Percentiles rank a stretch among this genome's conserved stretches.
phyloP scores from a whole-genome alignment of 306 rosid genomes.

The Cucurbita moschata region DNA sequence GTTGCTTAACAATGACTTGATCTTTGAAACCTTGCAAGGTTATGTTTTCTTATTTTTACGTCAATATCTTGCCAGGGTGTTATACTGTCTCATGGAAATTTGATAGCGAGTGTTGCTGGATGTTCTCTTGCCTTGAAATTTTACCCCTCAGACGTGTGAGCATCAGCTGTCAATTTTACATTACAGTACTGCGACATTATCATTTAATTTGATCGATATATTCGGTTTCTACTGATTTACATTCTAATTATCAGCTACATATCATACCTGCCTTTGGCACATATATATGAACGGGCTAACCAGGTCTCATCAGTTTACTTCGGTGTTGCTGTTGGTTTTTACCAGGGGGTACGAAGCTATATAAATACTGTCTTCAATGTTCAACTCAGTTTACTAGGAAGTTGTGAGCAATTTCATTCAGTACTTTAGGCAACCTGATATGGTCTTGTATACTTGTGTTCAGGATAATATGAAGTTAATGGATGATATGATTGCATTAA shows the following conservation, averaged over 20 bases:
- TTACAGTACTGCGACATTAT: not conserved
- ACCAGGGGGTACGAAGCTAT: slow-evolving; percentile 71
- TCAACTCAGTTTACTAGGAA: not conserved
- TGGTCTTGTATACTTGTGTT: slow-evolving; percentile 15
- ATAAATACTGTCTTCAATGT: not conserved
- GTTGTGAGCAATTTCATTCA: not conserved
- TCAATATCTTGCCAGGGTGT: slow-evolving; percentile 60
- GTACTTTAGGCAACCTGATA: slow-evolving; percentile 12
- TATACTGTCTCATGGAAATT: slow-evolving; percentile 72
- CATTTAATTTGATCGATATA: not conserved
- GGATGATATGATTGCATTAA: slow-evolving; percentile 76
- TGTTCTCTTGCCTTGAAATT: slow-evolving; percentile 29
- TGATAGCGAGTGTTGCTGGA: slow-evolving; percentile 87
- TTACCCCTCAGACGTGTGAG: slow-evolving; percentile 78
- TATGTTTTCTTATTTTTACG: slow-evolving; percentile 10
- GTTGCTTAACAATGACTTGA: not conserved
- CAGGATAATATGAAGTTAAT: slow-evolving; percentile 93
- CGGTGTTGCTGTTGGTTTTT: slow-evolving; percentile 92
- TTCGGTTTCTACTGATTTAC: slow-evolving; percentile 16
- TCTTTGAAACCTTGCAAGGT: slow-evolving; percentile 4
- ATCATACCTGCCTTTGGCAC: slow-evolving; percentile 97
- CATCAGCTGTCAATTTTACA: slow-evolving; percentile 8
- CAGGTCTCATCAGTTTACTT: slow-evolving; percentile 50
- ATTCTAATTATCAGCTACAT: slow-evolving; percentile 53
- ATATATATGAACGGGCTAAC: slow-evolving; percentile 87